phyloP scores from a whole-genome alignment of 768 basidiomycete genomes.

The Amanita muscaria region DNA sequence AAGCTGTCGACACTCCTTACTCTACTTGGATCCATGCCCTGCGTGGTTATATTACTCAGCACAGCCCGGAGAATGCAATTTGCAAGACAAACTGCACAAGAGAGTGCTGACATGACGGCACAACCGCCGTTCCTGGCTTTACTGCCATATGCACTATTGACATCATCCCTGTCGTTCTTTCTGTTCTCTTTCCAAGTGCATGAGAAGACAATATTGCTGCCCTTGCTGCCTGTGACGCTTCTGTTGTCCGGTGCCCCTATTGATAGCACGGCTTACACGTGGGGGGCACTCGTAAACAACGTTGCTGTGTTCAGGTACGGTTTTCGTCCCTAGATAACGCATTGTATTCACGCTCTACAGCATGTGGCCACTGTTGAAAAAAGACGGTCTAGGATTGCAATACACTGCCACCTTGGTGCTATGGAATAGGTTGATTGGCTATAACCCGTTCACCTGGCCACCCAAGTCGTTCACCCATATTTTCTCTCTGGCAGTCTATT shows the following conservation, averaged over 20 bases:
- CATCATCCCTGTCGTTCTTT: conserved; percentile 86
- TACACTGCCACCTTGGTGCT: conserved; percentile 59
- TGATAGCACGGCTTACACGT: conserved; percentile 53
- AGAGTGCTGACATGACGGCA: conserved; percentile 9
- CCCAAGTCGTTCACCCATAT: conserved; percentile 42
- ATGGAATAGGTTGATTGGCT: conserved; percentile 82
- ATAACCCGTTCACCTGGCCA: conserved; percentile 50
- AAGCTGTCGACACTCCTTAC: conserved; percentile 63
- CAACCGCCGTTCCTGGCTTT: conserved; percentile 51
- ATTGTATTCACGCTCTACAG: conserved; percentile 29
- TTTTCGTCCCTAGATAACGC: not conserved
- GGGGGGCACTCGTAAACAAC: conserved; percentile 72
- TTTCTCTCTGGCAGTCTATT: conserved; percentile 54
- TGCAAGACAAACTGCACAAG: not conserved
- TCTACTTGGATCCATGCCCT: conserved; percentile 59
- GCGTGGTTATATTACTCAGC: conserved; percentile 35
- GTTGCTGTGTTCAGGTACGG: conserved; percentile 81
- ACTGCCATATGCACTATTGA: conserved; percentile 73
- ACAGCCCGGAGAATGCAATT: conserved; percentile 24
- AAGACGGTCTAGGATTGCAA: conserved; percentile 69
- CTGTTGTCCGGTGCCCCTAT: conserved; percentile 51
- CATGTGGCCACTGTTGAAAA: conserved; percentile 86
- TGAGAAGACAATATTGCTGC: conserved; percentile 86
- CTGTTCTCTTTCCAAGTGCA: conserved; percentile 96
- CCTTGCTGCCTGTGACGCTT: conserved; percentile 77